phyloP scores from a whole-genome alignment of 352 stramenopile genomes.

The Pythium rishiriense region DNA sequence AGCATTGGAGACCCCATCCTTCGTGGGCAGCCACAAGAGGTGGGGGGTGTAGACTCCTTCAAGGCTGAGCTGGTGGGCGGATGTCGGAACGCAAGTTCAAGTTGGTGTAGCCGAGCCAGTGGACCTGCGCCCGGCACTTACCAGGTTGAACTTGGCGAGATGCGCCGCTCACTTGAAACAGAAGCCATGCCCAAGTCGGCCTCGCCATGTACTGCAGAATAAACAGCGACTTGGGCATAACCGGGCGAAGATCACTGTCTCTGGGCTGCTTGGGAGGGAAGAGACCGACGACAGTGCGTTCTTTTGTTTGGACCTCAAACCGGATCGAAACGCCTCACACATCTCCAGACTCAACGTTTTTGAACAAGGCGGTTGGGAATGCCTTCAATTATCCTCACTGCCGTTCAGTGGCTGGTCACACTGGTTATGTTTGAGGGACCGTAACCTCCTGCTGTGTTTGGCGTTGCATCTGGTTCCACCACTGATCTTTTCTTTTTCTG shows the following conservation, averaged over 20 bases:
- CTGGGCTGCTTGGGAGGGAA: not conserved
- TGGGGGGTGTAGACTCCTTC: too few species aligned
- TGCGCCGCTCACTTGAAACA: not conserved
- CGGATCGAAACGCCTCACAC: not conserved
- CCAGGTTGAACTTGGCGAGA: not conserved
- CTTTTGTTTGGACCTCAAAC: not conserved
- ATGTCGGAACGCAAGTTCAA: not conserved
- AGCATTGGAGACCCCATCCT: not conserved
- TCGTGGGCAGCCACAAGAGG: not conserved
- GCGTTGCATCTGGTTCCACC: too few species aligned
- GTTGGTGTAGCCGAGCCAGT: not conserved
- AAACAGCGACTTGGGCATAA: not conserved
- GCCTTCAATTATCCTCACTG: not conserved
- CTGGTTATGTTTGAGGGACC: too few species aligned
- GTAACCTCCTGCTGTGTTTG: too few species aligned
- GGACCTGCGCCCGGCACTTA: not conserved
- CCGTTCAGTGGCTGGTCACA: not conserved
- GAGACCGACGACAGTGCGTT: not conserved
- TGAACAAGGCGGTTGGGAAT: not conserved
- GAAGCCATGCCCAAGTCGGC: not conserved
- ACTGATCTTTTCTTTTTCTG: too few species aligned
- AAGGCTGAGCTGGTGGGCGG: too few species aligned
- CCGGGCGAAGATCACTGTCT: not conserved
- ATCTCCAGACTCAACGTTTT: not conserved
- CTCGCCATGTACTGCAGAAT: not conserved